Percentiles rank a stretch among this genome's conserved stretches.
phyloP scores from a whole-genome alignment of 768 basidiomycete genomes.

The Leucogyrophana mollusca region DNA sequence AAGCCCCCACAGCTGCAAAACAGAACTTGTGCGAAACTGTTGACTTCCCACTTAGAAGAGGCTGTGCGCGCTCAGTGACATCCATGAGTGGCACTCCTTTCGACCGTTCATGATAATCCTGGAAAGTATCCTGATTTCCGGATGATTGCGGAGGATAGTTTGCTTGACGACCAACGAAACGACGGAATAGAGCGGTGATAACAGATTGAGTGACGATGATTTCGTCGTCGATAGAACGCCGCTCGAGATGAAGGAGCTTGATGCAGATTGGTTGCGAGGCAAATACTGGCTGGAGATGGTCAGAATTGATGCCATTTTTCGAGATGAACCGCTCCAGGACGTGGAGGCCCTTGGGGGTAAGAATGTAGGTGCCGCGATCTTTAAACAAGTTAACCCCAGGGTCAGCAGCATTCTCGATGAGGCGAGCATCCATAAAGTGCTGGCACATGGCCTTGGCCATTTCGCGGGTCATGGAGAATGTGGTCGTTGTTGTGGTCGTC shows the following conservation, averaged over 20 bases:
- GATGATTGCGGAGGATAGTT: conserved; percentile 61
- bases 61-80: conserved; percentile 63
- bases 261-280: conserved; percentile 93
- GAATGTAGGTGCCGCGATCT: conserved; percentile 92
- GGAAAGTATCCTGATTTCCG: conserved; percentile 57
- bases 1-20: conserved; percentile 82
- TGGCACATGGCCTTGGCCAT: conserved; percentile 99
- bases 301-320: conserved; percentile 97
- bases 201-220: conserved; percentile 94
- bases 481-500: conserved; percentile 98
- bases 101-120: conserved; percentile 76
- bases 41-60: conserved; percentile 46
- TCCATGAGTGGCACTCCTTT: conserved; percentile 74
- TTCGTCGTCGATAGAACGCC: conserved; percentile 91
- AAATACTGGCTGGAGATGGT: conserved; percentile 89
- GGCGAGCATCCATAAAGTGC: conserved; percentile 98
- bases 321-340: conserved; percentile 99
- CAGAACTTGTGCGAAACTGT: conserved; percentile 59
- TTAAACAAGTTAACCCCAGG: conserved; percentile 89
- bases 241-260: conserved; percentile 95
- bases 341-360: conserved; percentile 97
- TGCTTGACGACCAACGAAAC: conserved; percentile 87
- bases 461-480: conserved; percentile 99
- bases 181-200: conserved; percentile 91
- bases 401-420: conserved; percentile 96